Evolutionary conservation across 208 protist genomes (phyloP), one percentile per base, ranked within the genome.

Genomic region (Tritrichomonas foetus): DNA sequence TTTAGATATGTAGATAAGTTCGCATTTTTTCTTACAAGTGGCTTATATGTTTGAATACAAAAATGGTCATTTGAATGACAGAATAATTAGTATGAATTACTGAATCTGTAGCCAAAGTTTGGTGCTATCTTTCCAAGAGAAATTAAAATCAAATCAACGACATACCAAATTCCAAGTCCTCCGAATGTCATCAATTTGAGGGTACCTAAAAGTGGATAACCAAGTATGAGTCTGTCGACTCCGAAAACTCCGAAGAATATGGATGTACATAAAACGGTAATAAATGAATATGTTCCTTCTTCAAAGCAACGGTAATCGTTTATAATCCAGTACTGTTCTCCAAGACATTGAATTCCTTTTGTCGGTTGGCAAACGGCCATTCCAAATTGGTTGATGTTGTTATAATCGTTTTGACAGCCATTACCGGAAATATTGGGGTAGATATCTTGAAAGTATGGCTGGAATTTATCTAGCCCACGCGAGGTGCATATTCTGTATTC

Each of bases 201-300:
- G 20, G 41, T 39, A 33, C 78, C 78, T 25, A 89, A n/a, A 39
- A 89, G 8, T 39, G 47, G 47, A 39, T 50, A 53, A 33, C 78
- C 78, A 57, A 89, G 78, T 8, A 61, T 11, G 30, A 57, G 57
- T 89, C 78, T 53, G 16, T 89, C 78, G 2, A 57, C 78, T 39
- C 78, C 78, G 39, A 89, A 89, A 39, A 89, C 39, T 41, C 78
- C 78, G 16, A 89, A 89, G 47, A 89, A 89, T 8, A 89, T 53
- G 8, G 78, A 89, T n/a, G 47, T 57, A n/a, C 53, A 39, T 33
- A 89, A 57, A 27, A 57, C 22, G 27, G 78, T 53, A 11, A 89
- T 89, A 89, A 57, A 89, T 57, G 78, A 89, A 27, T 57, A 0
- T 33, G 25, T 49, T 57, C 78, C 78, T 53, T 89, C 78, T 16